These are phyloP conservation scores for Leccinum obscurum DNA, from an alignment of 768 basidiomycete genomes.

Conservation along the genomic window DNA sequence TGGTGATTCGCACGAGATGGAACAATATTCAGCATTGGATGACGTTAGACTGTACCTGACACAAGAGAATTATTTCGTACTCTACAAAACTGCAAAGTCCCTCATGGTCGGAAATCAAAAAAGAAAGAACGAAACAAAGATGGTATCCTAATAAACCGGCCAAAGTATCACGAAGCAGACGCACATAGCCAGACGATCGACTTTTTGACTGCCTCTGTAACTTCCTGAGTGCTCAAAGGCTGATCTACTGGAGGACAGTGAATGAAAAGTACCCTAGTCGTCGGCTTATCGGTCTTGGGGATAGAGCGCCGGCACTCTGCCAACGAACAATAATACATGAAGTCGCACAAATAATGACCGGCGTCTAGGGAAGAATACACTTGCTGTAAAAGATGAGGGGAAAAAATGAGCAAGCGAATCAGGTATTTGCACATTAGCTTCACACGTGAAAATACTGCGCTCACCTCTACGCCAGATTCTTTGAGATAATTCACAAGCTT, in stretches of 20 bases:
- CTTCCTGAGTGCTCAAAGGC: constrained; percentile 63
- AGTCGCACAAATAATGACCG: constrained; percentile 76
- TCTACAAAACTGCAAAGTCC: constrained; percentile 26
- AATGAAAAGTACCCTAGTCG: constrained; percentile 57
- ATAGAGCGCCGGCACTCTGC: constrained; percentile 57
- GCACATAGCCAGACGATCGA: constrained; percentile 61
- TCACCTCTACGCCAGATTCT: constrained; percentile 32
- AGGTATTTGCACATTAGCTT: constrained; percentile 7
- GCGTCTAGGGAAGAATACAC: constrained; percentile 75
- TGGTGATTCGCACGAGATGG: not conserved
- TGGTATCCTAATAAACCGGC: constrained; percentile 16
- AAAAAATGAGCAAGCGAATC: not conserved
- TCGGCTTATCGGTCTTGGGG: constrained; percentile 33
- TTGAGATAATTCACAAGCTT: constrained; percentile 39
- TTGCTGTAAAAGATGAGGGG: constrained; percentile 40
- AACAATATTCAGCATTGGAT: not conserved
- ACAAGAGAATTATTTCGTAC: constrained; percentile 10
- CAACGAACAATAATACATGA: constrained; percentile 73
- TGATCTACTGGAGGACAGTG: constrained; percentile 71
- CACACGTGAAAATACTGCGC: constrained; percentile 4
- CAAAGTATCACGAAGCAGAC: constrained; percentile 15
- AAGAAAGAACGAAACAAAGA: not conserved
- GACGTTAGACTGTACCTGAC: constrained; percentile 1
- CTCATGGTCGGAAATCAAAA: constrained; percentile 6
- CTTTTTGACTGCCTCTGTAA: constrained; percentile 62